Conservation (phyloP, 352 stramenopile species). For the Aphanomyces cochlioides region DNA sequence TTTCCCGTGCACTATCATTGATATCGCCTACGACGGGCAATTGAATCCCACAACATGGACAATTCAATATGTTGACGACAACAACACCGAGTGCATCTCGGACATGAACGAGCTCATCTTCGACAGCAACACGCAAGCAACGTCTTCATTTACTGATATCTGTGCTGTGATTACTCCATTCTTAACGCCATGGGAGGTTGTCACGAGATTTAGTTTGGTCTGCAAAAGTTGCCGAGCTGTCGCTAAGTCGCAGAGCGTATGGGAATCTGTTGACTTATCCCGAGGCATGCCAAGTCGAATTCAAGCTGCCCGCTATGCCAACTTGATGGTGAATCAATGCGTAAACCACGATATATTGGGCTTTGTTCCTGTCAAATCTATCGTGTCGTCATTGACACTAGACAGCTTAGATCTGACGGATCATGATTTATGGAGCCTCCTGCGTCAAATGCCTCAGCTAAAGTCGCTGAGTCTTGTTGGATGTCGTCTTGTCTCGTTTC, state of each 20-base stretch:
- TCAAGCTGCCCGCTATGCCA: constrained; percentile 3
- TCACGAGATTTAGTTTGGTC: neutral
- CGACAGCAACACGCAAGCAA: neutral
- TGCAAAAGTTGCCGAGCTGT: neutral
- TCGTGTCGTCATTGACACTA: constrained; percentile 32
- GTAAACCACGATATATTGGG: neutral
- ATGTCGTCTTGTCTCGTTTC: constrained; percentile 38
- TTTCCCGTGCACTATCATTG: constrained; percentile 38
- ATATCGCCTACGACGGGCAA: neutral
- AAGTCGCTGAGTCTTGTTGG: constrained; percentile 29
- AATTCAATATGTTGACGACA: constrained; percentile 38
- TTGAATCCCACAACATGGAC: constrained; percentile 24
- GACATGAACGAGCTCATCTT: constrained; percentile 36
- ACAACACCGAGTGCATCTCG: constrained; percentile 32
- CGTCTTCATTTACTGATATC: constrained; percentile 29
- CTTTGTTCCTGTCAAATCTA: constrained; percentile 7
- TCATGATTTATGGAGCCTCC: constrained; percentile 33
- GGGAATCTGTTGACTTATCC: neutral
- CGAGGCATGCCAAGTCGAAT: neutral
- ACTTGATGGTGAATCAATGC: constrained; percentile 19
- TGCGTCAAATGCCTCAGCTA: constrained; percentile 28
- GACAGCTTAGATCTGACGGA: constrained; percentile 33
- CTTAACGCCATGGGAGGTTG: constrained; percentile 23
- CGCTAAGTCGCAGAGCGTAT: neutral
- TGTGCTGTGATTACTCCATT: constrained; percentile 1